phyloP scores from a whole-genome alignment of 2,329 filamentous ascomycete genomes.

The Fusarium verticillioides region DNA sequence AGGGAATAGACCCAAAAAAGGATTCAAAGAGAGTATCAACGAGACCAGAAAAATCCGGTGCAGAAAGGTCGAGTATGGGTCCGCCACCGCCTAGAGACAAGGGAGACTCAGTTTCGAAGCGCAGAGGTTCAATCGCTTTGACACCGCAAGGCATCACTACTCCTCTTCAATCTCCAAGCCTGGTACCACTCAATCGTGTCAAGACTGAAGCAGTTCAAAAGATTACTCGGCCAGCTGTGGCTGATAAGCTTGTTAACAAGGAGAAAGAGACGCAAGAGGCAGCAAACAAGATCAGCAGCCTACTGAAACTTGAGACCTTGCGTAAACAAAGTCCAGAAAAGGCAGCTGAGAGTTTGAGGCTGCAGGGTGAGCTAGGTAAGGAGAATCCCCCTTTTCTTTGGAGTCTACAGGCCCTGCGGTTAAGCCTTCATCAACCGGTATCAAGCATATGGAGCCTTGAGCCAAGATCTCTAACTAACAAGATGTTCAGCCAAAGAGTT shows the following conservation, averaged over 20 bases:
- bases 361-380: too few relatives aligned
- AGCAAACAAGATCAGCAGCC: neutral
- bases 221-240: too few relatives aligned
- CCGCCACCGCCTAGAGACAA: neutral
- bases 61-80: neutral
- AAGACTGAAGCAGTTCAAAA: too few relatives aligned
- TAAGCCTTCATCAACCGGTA: too few relatives aligned
- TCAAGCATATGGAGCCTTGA: too few relatives aligned
- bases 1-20: neutral
- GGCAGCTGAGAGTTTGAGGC: neutral
- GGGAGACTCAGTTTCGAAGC: neutral
- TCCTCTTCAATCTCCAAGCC: neutral
- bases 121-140: neutral
- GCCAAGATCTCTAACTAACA: too few relatives aligned
- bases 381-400: too few relatives aligned
- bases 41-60: neutral
- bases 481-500: neutral
- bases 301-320: neutral
- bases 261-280: neutral
- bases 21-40: neutral
- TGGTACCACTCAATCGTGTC: too few relatives aligned
- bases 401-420: too few relatives aligned
- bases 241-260: neutral
- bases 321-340: neutral
- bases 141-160: neutral